Evolutionary conservation across 176 grass and related monocot species (phyloP).

Genomic region (Phoenix dactylifera): DNA sequence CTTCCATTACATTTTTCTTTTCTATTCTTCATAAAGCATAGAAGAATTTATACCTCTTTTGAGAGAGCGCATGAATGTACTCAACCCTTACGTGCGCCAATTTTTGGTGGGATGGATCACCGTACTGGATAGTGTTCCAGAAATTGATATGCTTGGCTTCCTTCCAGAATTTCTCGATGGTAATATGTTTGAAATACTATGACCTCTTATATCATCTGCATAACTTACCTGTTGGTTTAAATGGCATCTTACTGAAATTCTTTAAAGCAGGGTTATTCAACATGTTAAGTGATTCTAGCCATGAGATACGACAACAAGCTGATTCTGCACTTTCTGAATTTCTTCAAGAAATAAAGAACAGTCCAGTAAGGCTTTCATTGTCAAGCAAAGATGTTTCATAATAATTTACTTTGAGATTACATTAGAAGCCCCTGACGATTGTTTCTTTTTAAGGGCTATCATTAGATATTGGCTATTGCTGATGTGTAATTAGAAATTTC

Average conservation of each 20-base stretch:
- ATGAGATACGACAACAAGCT: slow-evolving; percentile 97
- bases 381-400: no score
- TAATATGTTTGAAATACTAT: slow-evolving; percentile 28
- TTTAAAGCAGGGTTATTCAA: slow-evolving; percentile 79
- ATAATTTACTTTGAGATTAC: no score
- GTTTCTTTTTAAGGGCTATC: neutral
- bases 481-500: no score
- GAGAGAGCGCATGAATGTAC: slow-evolving; percentile 98
- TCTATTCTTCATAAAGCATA: slow-evolving; percentile 69
- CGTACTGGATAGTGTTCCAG: slow-evolving; percentile 95
- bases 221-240: no score
- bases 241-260: slow-evolving; percentile 14
- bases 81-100: slow-evolving; percentile 92
- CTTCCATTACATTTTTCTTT: slow-evolving; percentile 12
- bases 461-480: no score
- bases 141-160: slow-evolving; percentile 99
- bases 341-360: slow-evolving; percentile 99
- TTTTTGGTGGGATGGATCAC: slow-evolving; percentile 99
- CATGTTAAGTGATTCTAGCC: slow-evolving; percentile 93
- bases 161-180: slow-evolving; percentile 99
- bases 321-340: slow-evolving; percentile 98
- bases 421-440: no score
- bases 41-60: slow-evolving; percentile 99
- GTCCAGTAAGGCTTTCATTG: slow-evolving; percentile 61
- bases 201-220: no score